Conservation (phyloP, 306 rosid genomes). For the Vigna trinervia region DNA sequence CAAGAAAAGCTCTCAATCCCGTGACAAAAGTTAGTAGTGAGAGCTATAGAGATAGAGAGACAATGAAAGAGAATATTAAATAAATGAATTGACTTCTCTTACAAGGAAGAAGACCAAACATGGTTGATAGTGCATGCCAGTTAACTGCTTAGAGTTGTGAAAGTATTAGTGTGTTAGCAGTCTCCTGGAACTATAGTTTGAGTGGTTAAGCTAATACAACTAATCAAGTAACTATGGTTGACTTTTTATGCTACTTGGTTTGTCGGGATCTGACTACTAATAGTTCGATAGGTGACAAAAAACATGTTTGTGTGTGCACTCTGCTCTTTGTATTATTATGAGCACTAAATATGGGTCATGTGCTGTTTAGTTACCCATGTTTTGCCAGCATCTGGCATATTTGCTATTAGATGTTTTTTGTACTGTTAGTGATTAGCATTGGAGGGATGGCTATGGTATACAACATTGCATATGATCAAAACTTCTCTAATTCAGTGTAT, state of each 20-base stretch:
- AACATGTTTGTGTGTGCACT: not conserved
- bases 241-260: not conserved
- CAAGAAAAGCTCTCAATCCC: not conserved
- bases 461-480: not conserved
- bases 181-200: not conserved
- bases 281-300: not conserved
- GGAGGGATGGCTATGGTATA: constrained; percentile 10
- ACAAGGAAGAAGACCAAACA: not conserved
- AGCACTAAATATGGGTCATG: not conserved
- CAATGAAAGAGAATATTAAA: not conserved
- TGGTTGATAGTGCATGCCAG: constrained; percentile 6
- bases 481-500: not conserved
- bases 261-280: not conserved
- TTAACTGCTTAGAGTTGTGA: not conserved
- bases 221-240: not conserved
- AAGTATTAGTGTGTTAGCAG: not conserved
- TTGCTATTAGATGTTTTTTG: not conserved
- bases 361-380: not conserved
- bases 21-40: not conserved
- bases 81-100: not conserved
- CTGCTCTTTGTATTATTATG: not conserved
- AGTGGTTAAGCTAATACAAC: not conserved
- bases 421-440: not conserved
- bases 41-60: not conserved
- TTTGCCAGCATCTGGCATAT: not conserved